These are phyloP conservation scores for Coemansia asiatica DNA, from an alignment of 192 early-diverging fungal species.

Conservation along the genomic window DNA sequence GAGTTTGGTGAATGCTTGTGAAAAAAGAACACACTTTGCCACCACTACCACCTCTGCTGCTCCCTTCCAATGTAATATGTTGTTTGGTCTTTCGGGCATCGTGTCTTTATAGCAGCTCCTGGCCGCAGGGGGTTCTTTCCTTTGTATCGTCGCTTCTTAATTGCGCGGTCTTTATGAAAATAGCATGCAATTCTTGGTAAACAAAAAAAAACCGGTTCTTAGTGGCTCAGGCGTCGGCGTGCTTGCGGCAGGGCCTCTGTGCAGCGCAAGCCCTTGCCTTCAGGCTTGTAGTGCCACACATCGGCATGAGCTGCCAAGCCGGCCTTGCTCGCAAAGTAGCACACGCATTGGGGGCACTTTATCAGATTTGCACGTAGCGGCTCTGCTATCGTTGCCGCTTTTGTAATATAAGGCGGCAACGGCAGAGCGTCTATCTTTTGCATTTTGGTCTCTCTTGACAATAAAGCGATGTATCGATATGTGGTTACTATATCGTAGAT, in stretches of 20 bases:
- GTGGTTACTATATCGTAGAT: no score
- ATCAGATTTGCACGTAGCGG: slow-evolving; percentile 2
- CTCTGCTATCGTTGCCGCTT: slow-evolving; percentile 6
- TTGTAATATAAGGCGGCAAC: neutral
- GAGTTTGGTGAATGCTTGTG: no score
- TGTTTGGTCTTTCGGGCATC: no score
- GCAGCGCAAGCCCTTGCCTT: neutral
- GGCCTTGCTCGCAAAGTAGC: slow-evolving; percentile 27
- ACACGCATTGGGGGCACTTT: slow-evolving; percentile 51
- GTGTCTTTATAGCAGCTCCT: no score
- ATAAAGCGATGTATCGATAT: no score
- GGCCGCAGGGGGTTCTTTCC: no score
- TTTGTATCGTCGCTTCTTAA: no score
- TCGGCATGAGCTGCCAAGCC: slow-evolving; percentile 33
- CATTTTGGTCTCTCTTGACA: neutral
- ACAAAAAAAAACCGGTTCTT: neutral
- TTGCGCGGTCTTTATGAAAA: no score
- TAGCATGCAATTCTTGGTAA: no score
- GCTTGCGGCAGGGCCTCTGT: neutral
- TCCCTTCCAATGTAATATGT: no score
- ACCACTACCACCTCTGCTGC: no score
- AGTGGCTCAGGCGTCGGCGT: slow-evolving; percentile 4
- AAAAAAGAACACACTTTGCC: no score
- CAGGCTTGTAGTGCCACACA: slow-evolving; percentile 48
- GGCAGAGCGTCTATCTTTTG: neutral